These are phyloP conservation scores for Talaromyces borbonicus DNA, from an alignment of 495 filamentous ascomycete species.

Conservation along the genomic window DNA sequence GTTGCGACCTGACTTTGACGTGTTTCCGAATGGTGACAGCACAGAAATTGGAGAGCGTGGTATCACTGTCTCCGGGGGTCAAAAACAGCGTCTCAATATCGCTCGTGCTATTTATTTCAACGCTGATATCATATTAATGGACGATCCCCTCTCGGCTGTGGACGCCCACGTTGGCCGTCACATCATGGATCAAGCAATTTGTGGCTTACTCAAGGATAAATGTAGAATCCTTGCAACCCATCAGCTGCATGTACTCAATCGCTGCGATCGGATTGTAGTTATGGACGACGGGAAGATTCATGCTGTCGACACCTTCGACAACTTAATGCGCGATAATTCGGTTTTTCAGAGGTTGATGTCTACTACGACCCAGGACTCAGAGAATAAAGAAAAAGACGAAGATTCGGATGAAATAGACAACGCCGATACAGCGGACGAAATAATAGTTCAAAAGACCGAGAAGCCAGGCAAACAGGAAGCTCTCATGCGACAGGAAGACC, in stretches of 20 bases:
- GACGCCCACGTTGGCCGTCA: conserved; percentile 85
- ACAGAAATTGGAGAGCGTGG: conserved; percentile 55
- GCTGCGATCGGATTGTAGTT: conserved; percentile 85
- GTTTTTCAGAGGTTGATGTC: conserved; percentile 76
- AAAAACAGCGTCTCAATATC: conserved; percentile 62
- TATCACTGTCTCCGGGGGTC: conserved; percentile 56
- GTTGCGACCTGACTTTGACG: conserved; percentile 44
- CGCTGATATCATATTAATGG: conserved; percentile 72
- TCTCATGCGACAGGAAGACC: conserved; percentile 88
- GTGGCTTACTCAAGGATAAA: conserved; percentile 79
- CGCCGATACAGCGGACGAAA: conserved; percentile 27
- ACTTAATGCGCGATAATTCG: conserved; percentile 65
- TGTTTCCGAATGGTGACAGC: conserved; percentile 45
- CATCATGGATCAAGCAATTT: conserved; percentile 92
- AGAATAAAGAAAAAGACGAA: conserved; percentile 35
- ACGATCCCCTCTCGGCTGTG: conserved; percentile 74
- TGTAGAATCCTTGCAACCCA: conserved; percentile 89
- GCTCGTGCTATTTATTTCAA: conserved; percentile 80
- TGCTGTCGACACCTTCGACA: conserved; percentile 78
- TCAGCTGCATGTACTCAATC: conserved; percentile 82
- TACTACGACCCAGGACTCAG: conserved; percentile 57
- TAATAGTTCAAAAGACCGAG: conserved; percentile 21
- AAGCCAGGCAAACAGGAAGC: conserved; percentile 43
- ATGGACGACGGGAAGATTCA: conserved; percentile 78
- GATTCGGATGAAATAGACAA: conserved; percentile 14